Evolutionary conservation across 2,329 filamentous ascomycete species (phyloP).

Genomic region (Fusarium paranaense): DNA sequence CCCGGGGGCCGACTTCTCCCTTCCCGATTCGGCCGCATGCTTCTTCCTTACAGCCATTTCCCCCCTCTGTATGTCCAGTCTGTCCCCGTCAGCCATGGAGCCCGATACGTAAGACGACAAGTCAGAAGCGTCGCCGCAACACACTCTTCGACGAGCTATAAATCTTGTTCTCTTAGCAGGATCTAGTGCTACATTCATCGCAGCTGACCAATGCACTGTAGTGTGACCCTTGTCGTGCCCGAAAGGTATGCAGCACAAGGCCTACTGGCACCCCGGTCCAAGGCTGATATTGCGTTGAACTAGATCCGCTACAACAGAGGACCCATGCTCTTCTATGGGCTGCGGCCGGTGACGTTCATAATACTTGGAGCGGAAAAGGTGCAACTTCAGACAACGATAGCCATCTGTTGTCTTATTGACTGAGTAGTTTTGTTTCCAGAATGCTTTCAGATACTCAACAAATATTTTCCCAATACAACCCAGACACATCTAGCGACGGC

Average conservation of each 20-base stretch:
- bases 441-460: background rate
- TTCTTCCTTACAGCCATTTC: background rate
- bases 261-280: background rate
- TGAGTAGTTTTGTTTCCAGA: too few relatives aligned
- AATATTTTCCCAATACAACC: background rate
- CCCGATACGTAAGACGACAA: background rate
- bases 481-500: slow-evolving; percentile 70
- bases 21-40: background rate
- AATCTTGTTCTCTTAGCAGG: background rate
- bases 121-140: background rate
- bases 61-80: background rate
- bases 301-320: background rate
- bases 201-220: background rate
- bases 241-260: background rate
- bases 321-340: background rate
- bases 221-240: background rate
- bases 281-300: background rate
- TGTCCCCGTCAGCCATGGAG: background rate
- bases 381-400: background rate
- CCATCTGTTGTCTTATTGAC: background rate
- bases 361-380: too few relatives aligned
- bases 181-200: background rate
- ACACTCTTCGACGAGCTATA: background rate
- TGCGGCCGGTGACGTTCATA: too few relatives aligned
- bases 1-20: background rate